These are phyloP conservation scores for Lecanoromycetidae sp. DNA, from an alignment of 2,329 filamentous ascomycete genomes.

Conservation along the genomic window DNA sequence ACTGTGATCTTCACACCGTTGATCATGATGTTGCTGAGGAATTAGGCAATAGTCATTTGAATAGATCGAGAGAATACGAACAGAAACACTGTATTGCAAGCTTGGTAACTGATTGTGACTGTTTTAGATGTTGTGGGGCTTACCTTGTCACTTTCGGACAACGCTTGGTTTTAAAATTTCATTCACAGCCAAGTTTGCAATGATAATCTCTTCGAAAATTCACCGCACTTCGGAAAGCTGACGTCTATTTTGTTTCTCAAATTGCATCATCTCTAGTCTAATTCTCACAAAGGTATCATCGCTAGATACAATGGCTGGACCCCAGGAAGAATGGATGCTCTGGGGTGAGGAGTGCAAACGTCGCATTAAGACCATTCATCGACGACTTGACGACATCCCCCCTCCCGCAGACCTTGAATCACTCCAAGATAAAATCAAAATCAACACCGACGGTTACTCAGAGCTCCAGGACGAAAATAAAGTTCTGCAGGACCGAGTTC, in stretches of 20 bases:
- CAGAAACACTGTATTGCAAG: neutral
- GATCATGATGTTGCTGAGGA: constrained; percentile 1
- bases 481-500: neutral
- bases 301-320: constrained; percentile 3
- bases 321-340: constrained; percentile 13
- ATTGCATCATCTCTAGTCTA: neutral
- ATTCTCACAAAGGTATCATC: too few relatives aligned
- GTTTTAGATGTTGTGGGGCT: neutral
- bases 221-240: too few relatives aligned
- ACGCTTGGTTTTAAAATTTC: neutral
- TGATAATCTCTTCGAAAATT: too few relatives aligned
- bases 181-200: neutral
- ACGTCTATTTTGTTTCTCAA: neutral
- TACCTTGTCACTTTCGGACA: neutral
- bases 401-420: neutral
- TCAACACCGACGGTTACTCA: neutral
- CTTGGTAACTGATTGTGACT: neutral
- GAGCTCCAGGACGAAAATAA: neutral
- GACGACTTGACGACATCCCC: neutral
- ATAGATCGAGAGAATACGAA: constrained; percentile 15
- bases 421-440: neutral
- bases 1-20: neutral
- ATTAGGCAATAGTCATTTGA: neutral
- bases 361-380: neutral
- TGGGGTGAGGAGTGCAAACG: constrained; percentile 3